A percentile compares a stretch with the other conserved stretches of the same genome.
phyloP scores from a whole-genome alignment of 1,284 basidiomycete species.

The Moesziomyces globuligerus region DNA sequence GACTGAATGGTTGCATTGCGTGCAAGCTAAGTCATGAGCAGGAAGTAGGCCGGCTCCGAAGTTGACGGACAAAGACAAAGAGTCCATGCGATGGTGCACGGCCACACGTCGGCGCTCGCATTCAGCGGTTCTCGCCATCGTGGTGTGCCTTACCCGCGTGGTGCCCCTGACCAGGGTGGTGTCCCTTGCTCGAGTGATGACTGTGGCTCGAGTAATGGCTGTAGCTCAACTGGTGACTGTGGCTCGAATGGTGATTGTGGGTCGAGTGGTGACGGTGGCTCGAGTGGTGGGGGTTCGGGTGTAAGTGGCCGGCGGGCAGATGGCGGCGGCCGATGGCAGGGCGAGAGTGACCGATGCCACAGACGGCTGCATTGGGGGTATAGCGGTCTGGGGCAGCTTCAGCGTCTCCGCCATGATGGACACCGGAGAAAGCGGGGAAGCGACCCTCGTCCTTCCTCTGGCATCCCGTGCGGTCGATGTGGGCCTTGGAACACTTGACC shows the following conservation, averaged over 20 bases:
- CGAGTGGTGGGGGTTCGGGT: neutral
- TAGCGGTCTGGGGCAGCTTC: slow-evolving; percentile 23
- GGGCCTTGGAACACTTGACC: slow-evolving; percentile 35
- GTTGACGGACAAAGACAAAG: no score
- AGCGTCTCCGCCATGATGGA: neutral
- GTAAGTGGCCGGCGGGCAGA: neutral
- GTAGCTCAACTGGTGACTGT: neutral
- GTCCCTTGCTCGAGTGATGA: neutral
- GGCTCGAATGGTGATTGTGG: no score
- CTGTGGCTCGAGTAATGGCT: neutral
- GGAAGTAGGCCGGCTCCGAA: no score
- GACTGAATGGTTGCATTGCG: no score
- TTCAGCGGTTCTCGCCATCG: neutral
- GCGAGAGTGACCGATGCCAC: slow-evolving; percentile 17
- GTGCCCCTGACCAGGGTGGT: neutral
- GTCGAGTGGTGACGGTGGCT: no score
- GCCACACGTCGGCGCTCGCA: neutral
- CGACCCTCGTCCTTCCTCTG: slow-evolving; percentile 35
- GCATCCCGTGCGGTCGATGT: slow-evolving; percentile 40
- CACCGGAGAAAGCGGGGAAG: neutral
- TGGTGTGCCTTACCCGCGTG: no score
- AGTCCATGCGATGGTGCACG: no score
- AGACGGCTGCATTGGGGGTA: slow-evolving; percentile 25
- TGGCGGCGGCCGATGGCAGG: slow-evolving; percentile 2
- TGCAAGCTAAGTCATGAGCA: no score